phyloP scores from a whole-genome alignment of 2,329 filamentous ascomycete genomes.

The Diaporthe citrichinensis region DNA sequence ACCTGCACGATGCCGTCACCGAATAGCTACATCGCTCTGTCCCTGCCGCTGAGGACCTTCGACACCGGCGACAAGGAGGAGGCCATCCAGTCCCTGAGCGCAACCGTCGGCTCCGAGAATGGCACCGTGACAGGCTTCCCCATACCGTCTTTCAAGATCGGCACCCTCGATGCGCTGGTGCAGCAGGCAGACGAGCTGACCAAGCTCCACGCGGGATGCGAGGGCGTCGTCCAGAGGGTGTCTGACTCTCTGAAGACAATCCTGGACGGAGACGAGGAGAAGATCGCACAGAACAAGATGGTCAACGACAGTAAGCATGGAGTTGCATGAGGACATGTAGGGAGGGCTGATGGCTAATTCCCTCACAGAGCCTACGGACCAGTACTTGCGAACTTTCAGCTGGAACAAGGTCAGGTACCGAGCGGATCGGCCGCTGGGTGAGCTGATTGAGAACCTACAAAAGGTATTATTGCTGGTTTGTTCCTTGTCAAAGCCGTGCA shows the following conservation, averaged over 20 bases:
- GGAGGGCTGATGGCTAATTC: constrained; percentile 35
- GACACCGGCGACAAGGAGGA: constrained; percentile 85
- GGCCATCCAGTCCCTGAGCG: constrained; percentile 81
- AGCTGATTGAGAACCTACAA: constrained; percentile 88
- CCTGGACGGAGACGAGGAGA: constrained; percentile 86
- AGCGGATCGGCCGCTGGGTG: constrained; percentile 88
- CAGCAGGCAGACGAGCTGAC: constrained; percentile 95
- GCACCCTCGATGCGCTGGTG: constrained; percentile 93
- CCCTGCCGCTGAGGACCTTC: constrained; percentile 89
- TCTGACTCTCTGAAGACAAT: constrained; percentile 86
- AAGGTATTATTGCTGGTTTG: constrained; percentile 70
- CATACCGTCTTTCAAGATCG: constrained; percentile 97
- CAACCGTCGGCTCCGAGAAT: constrained; percentile 80
- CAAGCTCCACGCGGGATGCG: constrained; percentile 86
- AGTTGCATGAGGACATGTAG: not conserved
- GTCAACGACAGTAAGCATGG: constrained; percentile 87
- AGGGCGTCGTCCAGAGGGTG: constrained; percentile 88
- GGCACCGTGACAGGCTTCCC: constrained; percentile 82
- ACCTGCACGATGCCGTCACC: constrained; percentile 56
- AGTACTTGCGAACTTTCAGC: constrained; percentile 88
- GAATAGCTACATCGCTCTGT: constrained; percentile 86
- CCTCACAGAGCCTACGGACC: constrained; percentile 87
- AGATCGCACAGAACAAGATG: constrained; percentile 87
- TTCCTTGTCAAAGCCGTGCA: not conserved
- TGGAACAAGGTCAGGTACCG: constrained; percentile 99